phyloP scores from a whole-genome alignment of 306 rosid genomes.

The Crotalaria pallida region DNA sequence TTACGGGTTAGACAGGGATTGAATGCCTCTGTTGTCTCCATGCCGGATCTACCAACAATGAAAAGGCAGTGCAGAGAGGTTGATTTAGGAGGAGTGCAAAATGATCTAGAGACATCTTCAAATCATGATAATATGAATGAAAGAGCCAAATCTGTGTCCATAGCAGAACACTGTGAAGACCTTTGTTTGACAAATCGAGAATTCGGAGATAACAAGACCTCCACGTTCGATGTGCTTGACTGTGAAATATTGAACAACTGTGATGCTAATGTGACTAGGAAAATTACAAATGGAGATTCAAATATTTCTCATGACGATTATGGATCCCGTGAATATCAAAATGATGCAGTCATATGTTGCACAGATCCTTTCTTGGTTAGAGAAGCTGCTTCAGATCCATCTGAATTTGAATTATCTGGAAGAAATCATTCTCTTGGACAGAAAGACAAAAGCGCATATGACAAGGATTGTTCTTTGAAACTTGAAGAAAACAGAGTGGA shows the following conservation, averaged over 20 bases:
- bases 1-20: neutral
- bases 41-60: neutral
- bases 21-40: slow-evolving; percentile 8
- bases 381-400: slow-evolving; percentile 21
- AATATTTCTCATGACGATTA: neutral
- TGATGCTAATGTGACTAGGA: slow-evolving; percentile 4
- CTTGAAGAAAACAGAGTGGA: slow-evolving; percentile 7
- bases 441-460: slow-evolving; percentile 7
- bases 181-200: slow-evolving; percentile 23
- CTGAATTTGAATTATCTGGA: slow-evolving; percentile 16
- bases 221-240: slow-evolving; percentile 25
- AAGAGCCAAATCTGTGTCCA: neutral
- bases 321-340: neutral
- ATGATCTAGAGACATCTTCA: neutral
- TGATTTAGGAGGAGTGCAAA: neutral
- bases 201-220: slow-evolving; percentile 18
- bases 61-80: neutral
- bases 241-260: slow-evolving; percentile 29
- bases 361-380: slow-evolving; percentile 7
- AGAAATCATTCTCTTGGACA: slow-evolving; percentile 21
- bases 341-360: neutral
- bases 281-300: neutral
- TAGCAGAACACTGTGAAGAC: slow-evolving; percentile 34
- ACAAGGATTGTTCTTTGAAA: neutral
- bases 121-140: neutral